phyloP scores from a whole-genome alignment of 805 yeast species.

The Lipomyces mesembrius region DNA sequence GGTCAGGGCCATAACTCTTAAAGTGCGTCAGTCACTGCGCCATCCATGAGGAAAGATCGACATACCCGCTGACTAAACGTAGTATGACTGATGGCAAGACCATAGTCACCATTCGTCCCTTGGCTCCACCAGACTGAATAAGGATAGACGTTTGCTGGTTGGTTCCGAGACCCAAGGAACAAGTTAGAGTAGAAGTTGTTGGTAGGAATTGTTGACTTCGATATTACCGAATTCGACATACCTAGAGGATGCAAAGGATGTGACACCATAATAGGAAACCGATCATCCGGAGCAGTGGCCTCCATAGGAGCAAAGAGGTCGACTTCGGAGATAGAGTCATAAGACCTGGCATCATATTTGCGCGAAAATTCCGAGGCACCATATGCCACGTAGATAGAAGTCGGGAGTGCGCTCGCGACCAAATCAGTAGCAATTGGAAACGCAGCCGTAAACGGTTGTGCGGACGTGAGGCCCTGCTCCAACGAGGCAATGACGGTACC shows the following conservation, averaged over 20 bases:
- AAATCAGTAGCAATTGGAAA: slow-evolving; percentile 7
- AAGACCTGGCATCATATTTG: neutral
- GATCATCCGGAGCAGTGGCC: slow-evolving; percentile 22
- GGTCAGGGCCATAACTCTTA: slow-evolving; percentile 49
- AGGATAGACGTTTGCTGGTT: slow-evolving; percentile 67
- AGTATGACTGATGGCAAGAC: slow-evolving; percentile 64
- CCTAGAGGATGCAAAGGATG: slow-evolving; percentile 34
- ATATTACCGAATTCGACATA: slow-evolving; percentile 38
- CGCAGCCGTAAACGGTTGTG: neutral
- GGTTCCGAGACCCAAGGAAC: slow-evolving; percentile 58
- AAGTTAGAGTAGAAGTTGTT: slow-evolving; percentile 77
- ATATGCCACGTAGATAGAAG: too few species aligned
- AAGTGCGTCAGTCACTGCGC: neutral
- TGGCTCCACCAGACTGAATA: slow-evolving; percentile 64
- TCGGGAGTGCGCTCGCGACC: neutral
- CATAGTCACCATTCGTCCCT: slow-evolving; percentile 53
- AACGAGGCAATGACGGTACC: neutral
- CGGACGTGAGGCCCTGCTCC: neutral
- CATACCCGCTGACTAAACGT: slow-evolving; percentile 49
- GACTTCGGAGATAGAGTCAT: slow-evolving; percentile 8
- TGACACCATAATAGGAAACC: slow-evolving; percentile 16
- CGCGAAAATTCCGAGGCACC: neutral
- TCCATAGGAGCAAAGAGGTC: slow-evolving; percentile 32
- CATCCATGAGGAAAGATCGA: neutral
- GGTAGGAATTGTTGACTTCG: slow-evolving; percentile 60